phyloP scores from a whole-genome alignment of 2,329 filamentous ascomycete species.

The Sarocladium oryzae region DNA sequence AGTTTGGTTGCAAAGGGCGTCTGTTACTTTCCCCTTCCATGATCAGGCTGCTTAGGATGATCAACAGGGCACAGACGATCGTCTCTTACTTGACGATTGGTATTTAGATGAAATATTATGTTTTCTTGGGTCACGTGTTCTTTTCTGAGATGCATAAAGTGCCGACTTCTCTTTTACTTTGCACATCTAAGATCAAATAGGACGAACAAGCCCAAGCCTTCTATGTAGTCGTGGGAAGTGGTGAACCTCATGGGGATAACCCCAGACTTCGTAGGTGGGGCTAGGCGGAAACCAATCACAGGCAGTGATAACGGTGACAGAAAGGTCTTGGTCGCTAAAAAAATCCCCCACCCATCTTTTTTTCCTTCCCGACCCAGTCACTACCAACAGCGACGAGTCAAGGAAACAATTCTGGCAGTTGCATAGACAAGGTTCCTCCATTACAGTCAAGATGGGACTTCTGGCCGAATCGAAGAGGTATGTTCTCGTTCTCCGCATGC shows the following conservation, averaged over 20 bases:
- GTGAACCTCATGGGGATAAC: no score
- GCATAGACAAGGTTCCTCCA: neutral
- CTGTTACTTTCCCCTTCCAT: neutral
- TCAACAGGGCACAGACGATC: neutral
- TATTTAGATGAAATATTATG: conserved; percentile 1
- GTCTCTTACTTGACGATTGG: neutral
- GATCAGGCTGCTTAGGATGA: neutral
- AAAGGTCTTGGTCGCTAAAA: neutral
- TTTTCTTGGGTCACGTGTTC: no score
- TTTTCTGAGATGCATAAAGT: no score
- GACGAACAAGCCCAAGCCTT: no score
- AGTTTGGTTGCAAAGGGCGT: neutral
- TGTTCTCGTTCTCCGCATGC: neutral
- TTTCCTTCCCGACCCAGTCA: conserved; percentile 14
- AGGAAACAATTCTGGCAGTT: neutral
- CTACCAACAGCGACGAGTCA: neutral
- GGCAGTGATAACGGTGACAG: conserved; percentile 18
- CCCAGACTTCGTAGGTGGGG: conserved; percentile 9
- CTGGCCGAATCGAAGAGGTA: conserved; percentile 30
- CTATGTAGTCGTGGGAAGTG: no score
- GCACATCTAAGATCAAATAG: no score
- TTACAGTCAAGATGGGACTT: conserved; percentile 25
- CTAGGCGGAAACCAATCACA: conserved; percentile 18
- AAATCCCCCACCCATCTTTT: conserved; percentile 23
- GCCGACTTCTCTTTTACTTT: no score